phyloP scores from a whole-genome alignment of 1,284 basidiomycete genomes.

The Boletus subluridellus region DNA sequence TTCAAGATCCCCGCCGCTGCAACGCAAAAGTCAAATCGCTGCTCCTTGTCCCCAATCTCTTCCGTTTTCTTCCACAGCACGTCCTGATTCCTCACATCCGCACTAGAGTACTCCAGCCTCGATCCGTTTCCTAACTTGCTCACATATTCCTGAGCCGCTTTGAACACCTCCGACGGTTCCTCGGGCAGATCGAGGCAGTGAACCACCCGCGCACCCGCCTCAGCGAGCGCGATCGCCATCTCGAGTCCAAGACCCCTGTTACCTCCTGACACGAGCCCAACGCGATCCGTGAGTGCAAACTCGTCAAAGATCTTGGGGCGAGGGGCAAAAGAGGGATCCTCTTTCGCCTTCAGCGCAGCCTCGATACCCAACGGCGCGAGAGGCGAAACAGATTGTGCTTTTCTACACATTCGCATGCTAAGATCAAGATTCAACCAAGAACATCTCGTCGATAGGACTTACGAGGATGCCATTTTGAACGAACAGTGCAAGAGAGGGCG shows the following conservation, averaged over 20 bases:
- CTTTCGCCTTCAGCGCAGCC: constrained; percentile 49
- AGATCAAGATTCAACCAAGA: not conserved
- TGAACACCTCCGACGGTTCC: constrained; percentile 66
- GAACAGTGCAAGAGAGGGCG: not conserved
- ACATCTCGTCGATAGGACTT: constrained; percentile 1
- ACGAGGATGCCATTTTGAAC: constrained; percentile 19
- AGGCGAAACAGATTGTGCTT: constrained; percentile 47
- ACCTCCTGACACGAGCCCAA: constrained; percentile 74
- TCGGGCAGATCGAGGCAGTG: constrained; percentile 74
- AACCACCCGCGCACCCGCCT: constrained; percentile 72
- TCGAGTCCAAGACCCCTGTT: constrained; percentile 81
- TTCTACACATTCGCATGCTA: constrained; percentile 2
- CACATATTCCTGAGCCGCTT: constrained; percentile 52
- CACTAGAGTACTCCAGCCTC: constrained; percentile 63
- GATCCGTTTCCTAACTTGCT: constrained; percentile 44
- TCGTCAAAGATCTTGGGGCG: constrained; percentile 62
- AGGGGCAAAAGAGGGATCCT: constrained; percentile 34
- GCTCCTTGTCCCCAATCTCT: constrained; percentile 60
- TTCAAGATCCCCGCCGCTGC: constrained; percentile 77
- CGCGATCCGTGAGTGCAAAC: constrained; percentile 71
- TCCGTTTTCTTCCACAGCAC: constrained; percentile 53
- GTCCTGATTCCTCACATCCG: constrained; percentile 63
- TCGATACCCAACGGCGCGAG: constrained; percentile 59
- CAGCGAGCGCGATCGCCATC: constrained; percentile 73
- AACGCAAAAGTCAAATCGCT: constrained; percentile 69